These are phyloP conservation scores for Aspergillus tubingensis DNA, from an alignment of 2,329 filamentous ascomycete genomes.

Conservation along the genomic window DNA sequence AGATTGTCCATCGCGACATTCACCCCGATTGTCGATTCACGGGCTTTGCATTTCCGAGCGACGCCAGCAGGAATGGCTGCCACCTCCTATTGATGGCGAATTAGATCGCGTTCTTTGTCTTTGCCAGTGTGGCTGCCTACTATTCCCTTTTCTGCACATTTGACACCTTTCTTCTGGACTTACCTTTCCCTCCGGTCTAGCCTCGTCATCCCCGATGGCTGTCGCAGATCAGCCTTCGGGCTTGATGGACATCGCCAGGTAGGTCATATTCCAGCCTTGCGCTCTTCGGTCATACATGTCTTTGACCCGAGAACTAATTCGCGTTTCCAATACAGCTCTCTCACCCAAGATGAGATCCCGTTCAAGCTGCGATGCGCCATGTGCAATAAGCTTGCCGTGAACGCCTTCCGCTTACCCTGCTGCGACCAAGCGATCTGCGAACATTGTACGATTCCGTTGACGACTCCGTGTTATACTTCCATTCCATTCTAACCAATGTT, in stretches of 20 bases:
- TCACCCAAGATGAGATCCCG: slow-evolving; percentile 83
- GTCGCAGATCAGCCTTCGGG: slow-evolving; percentile 42
- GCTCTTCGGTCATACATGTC: neutral
- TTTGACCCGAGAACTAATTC: neutral
- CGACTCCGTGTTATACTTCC: neutral
- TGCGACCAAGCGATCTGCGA: slow-evolving; percentile 96
- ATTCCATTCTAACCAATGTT: neutral
- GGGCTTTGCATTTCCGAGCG: slow-evolving; percentile 68
- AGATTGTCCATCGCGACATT: slow-evolving; percentile 6
- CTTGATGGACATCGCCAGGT: slow-evolving; percentile 49
- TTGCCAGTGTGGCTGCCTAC: slow-evolving; percentile 14
- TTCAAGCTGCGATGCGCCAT: slow-evolving; percentile 93
- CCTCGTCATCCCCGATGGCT: slow-evolving; percentile 35
- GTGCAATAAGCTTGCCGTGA: slow-evolving; percentile 86
- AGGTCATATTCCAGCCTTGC: slow-evolving; percentile 9
- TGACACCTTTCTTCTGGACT: slow-evolving; percentile 2
- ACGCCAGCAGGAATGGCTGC: slow-evolving; percentile 12
- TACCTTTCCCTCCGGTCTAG: neutral
- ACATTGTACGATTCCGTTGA: slow-evolving; percentile 65
- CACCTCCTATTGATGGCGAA: slow-evolving; percentile 19
- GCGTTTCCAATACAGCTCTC: slow-evolving; percentile 57
- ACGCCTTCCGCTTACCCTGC: slow-evolving; percentile 88
- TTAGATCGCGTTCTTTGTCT: slow-evolving; percentile 23
- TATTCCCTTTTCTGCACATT: neutral
- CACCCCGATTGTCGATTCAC: slow-evolving; percentile 58